Conservation (phyloP, 2,329 filamentous ascomycete species). For the Diplodia mutila region DNA sequence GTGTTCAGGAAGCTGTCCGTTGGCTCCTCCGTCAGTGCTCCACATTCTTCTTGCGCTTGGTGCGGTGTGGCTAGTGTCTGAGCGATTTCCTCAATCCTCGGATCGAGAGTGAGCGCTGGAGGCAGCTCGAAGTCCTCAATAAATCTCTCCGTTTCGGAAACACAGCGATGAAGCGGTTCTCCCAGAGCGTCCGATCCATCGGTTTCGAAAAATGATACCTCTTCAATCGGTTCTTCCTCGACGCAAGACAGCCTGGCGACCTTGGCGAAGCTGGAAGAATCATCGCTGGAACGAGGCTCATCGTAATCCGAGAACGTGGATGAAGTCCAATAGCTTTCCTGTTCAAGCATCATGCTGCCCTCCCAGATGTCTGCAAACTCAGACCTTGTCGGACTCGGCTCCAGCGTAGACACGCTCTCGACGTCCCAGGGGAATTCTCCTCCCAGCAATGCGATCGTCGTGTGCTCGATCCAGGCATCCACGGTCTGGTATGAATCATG, state of each 20-base stretch:
- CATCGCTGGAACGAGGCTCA: not conserved
- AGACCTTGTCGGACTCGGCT: not conserved
- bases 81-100: not conserved
- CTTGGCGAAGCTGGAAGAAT: not conserved
- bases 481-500: not conserved
- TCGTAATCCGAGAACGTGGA: not conserved
- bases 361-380: slow-evolving; percentile 3
- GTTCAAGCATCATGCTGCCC: not conserved
- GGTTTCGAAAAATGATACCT: not conserved
- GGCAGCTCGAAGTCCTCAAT: not conserved
- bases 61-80: not conserved
- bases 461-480: slow-evolving; percentile 11
- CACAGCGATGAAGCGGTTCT: slow-evolving; percentile 1
- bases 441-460: slow-evolving; percentile 13
- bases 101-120: not conserved
- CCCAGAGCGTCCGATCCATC: not conserved
- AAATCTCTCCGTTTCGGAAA: slow-evolving; percentile 4
- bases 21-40: not conserved
- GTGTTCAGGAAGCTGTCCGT: not conserved
- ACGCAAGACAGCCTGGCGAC: not conserved
- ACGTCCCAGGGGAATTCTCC: not conserved
- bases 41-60: not conserved
- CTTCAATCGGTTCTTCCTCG: not conserved
- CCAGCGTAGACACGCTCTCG: not conserved
- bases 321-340: not conserved